Percentiles rank a stretch among this genome's conserved stretches.
Conservation (phyloP, 2,329 filamentous ascomycete genomes). For the Kalmusia sp. region DNA sequence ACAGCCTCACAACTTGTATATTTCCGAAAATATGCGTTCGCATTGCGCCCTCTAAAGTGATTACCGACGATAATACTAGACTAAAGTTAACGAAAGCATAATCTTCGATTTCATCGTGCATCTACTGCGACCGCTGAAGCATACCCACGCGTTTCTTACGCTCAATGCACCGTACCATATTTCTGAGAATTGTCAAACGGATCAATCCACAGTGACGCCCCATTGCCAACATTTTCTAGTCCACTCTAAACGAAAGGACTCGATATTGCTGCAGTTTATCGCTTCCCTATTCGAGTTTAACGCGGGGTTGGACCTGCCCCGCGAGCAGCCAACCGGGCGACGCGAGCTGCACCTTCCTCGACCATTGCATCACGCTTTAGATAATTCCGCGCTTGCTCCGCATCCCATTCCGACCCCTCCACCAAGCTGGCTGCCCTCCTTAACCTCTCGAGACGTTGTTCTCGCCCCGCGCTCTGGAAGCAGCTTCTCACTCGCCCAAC, state of each 20-base stretch:
- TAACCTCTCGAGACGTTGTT: slow-evolving; percentile 42
- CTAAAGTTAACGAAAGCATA: too few species aligned
- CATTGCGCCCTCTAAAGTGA: too few species aligned
- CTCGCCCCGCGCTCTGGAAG: slow-evolving; percentile 38
- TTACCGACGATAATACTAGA: too few species aligned
- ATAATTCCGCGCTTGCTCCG: slow-evolving; percentile 17
- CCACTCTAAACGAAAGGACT: neutral
- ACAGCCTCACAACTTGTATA: too few species aligned
- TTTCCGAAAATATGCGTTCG: too few species aligned
- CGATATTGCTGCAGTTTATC: neutral
- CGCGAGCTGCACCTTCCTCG: slow-evolving; percentile 10
- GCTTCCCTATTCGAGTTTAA: slow-evolving; percentile 2
- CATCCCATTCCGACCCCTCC: slow-evolving; percentile 16
- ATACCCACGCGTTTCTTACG: too few species aligned
- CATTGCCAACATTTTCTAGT: neutral
- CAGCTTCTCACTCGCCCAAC: slow-evolving; percentile 23
- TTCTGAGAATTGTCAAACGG: too few species aligned
- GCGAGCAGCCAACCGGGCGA: slow-evolving; percentile 19
- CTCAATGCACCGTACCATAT: too few species aligned
- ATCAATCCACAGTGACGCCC: too few species aligned
- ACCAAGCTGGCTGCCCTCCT: slow-evolving; percentile 42
- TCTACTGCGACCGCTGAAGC: too few species aligned
- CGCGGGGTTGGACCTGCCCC: slow-evolving; percentile 5
- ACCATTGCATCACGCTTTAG: neutral
- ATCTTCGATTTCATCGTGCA: too few species aligned